phyloP scores from a whole-genome alignment of 106 monocot genomes.

The Narthecium ossifragum region DNA sequence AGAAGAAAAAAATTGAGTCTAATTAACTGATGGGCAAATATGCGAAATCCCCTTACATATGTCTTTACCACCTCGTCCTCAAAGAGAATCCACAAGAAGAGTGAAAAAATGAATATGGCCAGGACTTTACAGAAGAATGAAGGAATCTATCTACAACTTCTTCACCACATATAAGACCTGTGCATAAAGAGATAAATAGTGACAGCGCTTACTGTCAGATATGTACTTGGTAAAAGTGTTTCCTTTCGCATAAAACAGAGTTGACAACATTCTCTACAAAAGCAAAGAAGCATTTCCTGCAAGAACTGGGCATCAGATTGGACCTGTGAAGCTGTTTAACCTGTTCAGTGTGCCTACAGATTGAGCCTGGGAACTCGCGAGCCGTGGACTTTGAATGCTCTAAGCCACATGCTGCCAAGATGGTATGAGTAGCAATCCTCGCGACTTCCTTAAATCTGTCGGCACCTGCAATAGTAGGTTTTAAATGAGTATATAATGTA shows the following conservation, averaged over 20 bases:
- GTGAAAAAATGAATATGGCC: too few species aligned
- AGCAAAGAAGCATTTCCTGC: slow-evolving; percentile 48
- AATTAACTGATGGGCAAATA: too few species aligned
- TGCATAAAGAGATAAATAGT: too few species aligned
- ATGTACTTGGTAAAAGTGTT: too few species aligned
- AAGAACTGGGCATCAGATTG: slow-evolving; percentile 34
- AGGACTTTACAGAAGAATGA: too few species aligned
- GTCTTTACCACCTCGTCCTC: too few species aligned
- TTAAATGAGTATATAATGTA: too few species aligned
- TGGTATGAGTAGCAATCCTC: slow-evolving; percentile 58
- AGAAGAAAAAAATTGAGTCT: too few species aligned
- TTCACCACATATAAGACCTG: neutral
- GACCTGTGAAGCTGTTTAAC: slow-evolving; percentile 9
- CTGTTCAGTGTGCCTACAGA: slow-evolving; percentile 35
- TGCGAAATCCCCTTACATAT: too few species aligned
- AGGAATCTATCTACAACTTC: too few species aligned
- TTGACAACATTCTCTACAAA: slow-evolving; percentile 47
- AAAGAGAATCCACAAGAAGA: neutral
- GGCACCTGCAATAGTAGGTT: slow-evolving; percentile 36
- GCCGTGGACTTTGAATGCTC: slow-evolving; percentile 46
- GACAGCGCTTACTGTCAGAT: slow-evolving; percentile 6
- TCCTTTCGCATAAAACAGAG: slow-evolving; percentile 22
- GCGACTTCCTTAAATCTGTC: slow-evolving; percentile 66
- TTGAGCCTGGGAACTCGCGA: slow-evolving; percentile 11
- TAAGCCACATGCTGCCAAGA: slow-evolving; percentile 70